These are phyloP conservation scores for Sugiyamaella xylanicola DNA, from an alignment of 1,139 yeast genomes.

Conservation along the genomic window DNA sequence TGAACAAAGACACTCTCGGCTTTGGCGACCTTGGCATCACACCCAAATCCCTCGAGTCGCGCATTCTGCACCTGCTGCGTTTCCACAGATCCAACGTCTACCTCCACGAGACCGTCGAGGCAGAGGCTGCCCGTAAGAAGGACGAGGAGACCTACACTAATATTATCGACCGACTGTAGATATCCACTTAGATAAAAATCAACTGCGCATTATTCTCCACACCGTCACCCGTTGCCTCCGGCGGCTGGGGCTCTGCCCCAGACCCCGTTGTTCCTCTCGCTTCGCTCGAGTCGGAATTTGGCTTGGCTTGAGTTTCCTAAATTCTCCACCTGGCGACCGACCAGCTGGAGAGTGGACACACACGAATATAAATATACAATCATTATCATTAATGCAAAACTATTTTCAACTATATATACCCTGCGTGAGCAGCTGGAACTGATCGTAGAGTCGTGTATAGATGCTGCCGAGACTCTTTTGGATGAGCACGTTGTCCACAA, in stretches of 20 bases:
- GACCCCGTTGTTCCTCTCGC: neutral
- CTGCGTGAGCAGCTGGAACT: conserved; percentile 89
- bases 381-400: conserved; percentile 13
- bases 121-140: conserved; percentile 40
- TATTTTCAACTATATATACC: conserved; percentile 68
- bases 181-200: conserved; percentile 3
- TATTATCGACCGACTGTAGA: conserved; percentile 15
- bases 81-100: conserved; percentile 43
- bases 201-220: neutral
- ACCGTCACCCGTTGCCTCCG: neutral
- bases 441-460: conserved; percentile 90
- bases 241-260: neutral
- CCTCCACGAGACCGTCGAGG: conserved; percentile 42
- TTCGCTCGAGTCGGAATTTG: neutral
- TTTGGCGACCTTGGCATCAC: conserved; percentile 75
- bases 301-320: no score
- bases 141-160: conserved; percentile 28
- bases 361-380: conserved; percentile 3
- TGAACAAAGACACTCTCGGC: conserved; percentile 63
- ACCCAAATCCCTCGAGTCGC: conserved; percentile 68
- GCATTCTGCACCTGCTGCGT: conserved; percentile 62
- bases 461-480: conserved; percentile 84
- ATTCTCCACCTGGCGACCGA: no score
- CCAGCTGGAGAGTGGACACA: no score
- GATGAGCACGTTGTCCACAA: conserved; percentile 73